Evolutionary conservation across 2,329 filamentous ascomycete species (phyloP), one percentile per base, ranked within the genome.

Genomic region (Coniosporium tulheliwenetii): DNA sequence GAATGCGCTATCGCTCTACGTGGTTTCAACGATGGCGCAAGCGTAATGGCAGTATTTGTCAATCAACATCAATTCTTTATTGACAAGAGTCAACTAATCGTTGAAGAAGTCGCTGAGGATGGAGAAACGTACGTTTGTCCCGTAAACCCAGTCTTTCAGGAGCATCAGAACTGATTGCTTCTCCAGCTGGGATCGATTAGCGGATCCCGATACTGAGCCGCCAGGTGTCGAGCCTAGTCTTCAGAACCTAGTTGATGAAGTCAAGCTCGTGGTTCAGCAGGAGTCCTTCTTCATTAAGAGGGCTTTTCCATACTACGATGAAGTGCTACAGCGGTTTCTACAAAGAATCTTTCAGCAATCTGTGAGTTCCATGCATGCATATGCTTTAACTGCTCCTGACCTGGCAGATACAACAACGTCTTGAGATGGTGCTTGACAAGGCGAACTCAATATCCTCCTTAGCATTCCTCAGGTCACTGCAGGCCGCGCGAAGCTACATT

Each of bases 61-160:
- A 98, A 98, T 56, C 91, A 98, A 59, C 93, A 98, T 62, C 86
- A 94, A 54, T 98, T 98, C 70, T 98, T 98, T 64, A 95, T 98
- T 54, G 91, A 96, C 56, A 74, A 87, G 19, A 91, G 86, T 49
- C 89, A 96, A 58, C 69, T 98, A 43, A 80, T 94, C 39, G 82
- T 81, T 0, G 87, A 94, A 52, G 87, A 94, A 57, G 76, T 93
- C 12, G 73, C 72, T 2, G 73, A 75, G 10, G 84, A 91, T 50
- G 73, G 65, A n/a, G 70, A 75, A 38, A 71, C 65, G 41, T 55
- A 47, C 8, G 13, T 26, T 9, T 13, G 5, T 31, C 19, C n/a
- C 19, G 16, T 12, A 7, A 37, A 15, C 5, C n/a, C 10, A 12
- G 19, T 12, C n/a, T 12, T 8, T 12, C 19, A 37, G 8, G 16